Evolutionary conservation across 2,329 filamentous ascomycete species (phyloP).

Genomic region (Dothideomycetes sp.): DNA sequence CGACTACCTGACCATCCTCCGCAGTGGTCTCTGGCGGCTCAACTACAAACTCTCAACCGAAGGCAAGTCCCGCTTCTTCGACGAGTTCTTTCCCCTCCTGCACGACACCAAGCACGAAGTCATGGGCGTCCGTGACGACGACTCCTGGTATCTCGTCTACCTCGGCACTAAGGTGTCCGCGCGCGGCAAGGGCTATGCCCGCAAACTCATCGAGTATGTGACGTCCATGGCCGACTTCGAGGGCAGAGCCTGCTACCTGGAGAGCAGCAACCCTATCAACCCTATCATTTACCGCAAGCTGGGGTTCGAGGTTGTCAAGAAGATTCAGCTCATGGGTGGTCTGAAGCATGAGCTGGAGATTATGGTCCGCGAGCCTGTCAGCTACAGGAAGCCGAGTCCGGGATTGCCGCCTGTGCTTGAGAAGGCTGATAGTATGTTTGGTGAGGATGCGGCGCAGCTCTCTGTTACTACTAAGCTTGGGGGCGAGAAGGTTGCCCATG

Average conservation of each 20-base stretch:
- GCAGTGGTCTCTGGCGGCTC: constrained; percentile 68
- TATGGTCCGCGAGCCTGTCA: constrained; percentile 64
- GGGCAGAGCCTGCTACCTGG: constrained; percentile 61
- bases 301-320: constrained; percentile 56
- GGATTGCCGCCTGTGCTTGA: constrained; percentile 2
- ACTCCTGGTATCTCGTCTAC: constrained; percentile 76
- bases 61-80: constrained; percentile 63
- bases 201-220: constrained; percentile 60
- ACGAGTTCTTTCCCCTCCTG: constrained; percentile 64
- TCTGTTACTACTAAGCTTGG: constrained; percentile 4
- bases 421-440: constrained; percentile 7
- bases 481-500: constrained; percentile 3
- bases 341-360: constrained; percentile 56
- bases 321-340: constrained; percentile 47
- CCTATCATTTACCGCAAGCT: constrained; percentile 62
- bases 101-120: constrained; percentile 60
- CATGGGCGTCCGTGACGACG: constrained; percentile 51
- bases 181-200: constrained; percentile 61
- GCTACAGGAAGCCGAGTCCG: constrained; percentile 1
- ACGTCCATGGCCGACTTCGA: constrained; percentile 57
- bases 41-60: constrained; percentile 63
- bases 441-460: background rate
- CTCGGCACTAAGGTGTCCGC: constrained; percentile 63
- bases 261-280: constrained; percentile 62
- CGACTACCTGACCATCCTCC: constrained; percentile 58